These are phyloP conservation scores for Aspergillus melleus DNA, from an alignment of 2,329 filamentous ascomycete species.

Conservation along the genomic window DNA sequence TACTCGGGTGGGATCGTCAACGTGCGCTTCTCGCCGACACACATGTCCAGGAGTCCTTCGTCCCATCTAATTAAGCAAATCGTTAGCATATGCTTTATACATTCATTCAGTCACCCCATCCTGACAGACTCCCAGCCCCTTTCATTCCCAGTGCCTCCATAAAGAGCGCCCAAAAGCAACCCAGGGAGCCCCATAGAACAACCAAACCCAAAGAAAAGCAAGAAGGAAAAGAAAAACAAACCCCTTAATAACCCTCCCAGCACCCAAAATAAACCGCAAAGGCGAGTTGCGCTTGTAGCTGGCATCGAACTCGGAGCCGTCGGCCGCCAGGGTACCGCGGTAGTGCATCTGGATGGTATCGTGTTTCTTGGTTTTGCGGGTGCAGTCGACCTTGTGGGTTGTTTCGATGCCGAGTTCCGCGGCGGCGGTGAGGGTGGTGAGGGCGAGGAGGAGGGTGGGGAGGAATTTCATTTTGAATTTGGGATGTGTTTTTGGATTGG, in stretches of 20 bases:
- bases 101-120: neutral
- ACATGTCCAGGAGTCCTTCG: slow-evolving; percentile 87
- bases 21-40: slow-evolving; percentile 87
- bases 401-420: slow-evolving; percentile 71
- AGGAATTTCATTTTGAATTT: slow-evolving; percentile 22
- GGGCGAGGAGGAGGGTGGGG: slow-evolving; percentile 38
- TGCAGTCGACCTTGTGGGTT: slow-evolving; percentile 72
- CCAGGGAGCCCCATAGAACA: neutral
- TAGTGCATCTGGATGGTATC: slow-evolving; percentile 88
- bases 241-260: slow-evolving; percentile 85
- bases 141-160: neutral
- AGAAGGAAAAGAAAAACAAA: slow-evolving; percentile 20
- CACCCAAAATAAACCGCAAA: slow-evolving; percentile 76
- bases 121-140: neutral
- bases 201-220: too few relatives aligned
- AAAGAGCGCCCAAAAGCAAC: neutral
- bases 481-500: neutral
- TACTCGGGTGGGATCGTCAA: slow-evolving; percentile 85
- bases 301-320: slow-evolving; percentile 81
- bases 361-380: slow-evolving; percentile 71
- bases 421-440: slow-evolving; percentile 52
- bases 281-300: slow-evolving; percentile 75
- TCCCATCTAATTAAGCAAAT: slow-evolving; percentile 68
- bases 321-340: slow-evolving; percentile 71
- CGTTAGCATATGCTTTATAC: slow-evolving; percentile 3